These are phyloP conservation scores for Starmera caribaea DNA, from an alignment of 805 yeast species.

Conservation along the genomic window DNA sequence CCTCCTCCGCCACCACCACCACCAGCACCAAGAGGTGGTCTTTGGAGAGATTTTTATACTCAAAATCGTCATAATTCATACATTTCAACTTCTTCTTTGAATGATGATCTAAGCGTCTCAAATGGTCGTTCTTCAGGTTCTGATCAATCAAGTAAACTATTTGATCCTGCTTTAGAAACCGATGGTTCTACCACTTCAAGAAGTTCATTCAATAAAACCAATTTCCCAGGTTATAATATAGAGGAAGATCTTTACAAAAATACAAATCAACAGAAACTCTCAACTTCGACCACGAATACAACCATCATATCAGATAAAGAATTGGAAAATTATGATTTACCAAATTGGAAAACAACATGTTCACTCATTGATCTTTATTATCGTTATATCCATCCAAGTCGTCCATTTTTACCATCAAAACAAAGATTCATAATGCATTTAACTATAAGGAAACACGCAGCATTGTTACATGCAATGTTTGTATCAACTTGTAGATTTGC, in stretches of 20 bases:
- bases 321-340: slow-evolving; percentile 25
- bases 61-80: slow-evolving; percentile 1
- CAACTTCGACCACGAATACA: slow-evolving; percentile 2
- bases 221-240: too few species aligned
- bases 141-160: too few species aligned
- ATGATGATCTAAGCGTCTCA: too few species aligned
- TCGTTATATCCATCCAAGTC: slow-evolving; percentile 29
- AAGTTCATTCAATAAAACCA: too few species aligned
- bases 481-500: slow-evolving; percentile 23
- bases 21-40: slow-evolving; percentile 3
- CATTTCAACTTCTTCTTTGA: too few species aligned
- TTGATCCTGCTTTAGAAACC: too few species aligned
- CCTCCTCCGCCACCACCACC: slow-evolving; percentile 3
- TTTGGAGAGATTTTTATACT: neutral
- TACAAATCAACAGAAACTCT: slow-evolving; percentile 2
- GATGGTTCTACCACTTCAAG: too few species aligned
- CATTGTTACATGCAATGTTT: slow-evolving; percentile 26
- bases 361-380: slow-evolving; percentile 29
- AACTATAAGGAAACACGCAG: slow-evolving; percentile 20
- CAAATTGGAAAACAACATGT: slow-evolving; percentile 24
- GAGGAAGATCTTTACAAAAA: neutral
- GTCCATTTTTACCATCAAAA: slow-evolving; percentile 27
- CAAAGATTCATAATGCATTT: slow-evolving; percentile 21
- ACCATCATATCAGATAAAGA: slow-evolving; percentile 20
- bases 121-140: too few species aligned